These are phyloP conservation scores for Backusella luteola DNA, from an alignment of 192 early-diverging fungal genomes.

Conservation along the genomic window DNA sequence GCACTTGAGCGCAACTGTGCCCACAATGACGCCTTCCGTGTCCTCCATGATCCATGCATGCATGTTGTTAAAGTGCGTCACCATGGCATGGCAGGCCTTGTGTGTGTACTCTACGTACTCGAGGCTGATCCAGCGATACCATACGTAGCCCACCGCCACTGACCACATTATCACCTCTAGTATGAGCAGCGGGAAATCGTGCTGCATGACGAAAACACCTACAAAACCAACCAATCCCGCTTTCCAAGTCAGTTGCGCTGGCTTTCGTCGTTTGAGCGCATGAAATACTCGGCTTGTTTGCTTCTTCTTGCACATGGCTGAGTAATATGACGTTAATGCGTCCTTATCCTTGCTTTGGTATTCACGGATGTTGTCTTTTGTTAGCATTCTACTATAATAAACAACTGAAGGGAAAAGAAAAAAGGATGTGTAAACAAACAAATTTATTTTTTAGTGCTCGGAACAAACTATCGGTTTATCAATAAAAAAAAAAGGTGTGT, in stretches of 20 bases:
- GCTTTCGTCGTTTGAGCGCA: neutral
- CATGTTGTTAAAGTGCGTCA: neutral
- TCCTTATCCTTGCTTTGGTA: conserved; percentile 5
- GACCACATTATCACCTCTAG: conserved; percentile 1
- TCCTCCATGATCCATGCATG: conserved; percentile 16
- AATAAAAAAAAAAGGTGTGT: neutral
- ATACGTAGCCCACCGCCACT: neutral
- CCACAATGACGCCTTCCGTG: neutral
- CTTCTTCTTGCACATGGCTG: neutral
- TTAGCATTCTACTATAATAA: neutral
- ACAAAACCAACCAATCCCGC: conserved; percentile 5
- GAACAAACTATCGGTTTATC: neutral
- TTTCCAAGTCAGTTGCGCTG: neutral
- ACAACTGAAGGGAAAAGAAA: neutral
- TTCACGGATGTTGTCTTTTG: conserved; percentile 7
- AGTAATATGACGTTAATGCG: neutral
- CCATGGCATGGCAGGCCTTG: neutral
- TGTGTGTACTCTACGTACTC: neutral
- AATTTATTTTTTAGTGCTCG: neutral
- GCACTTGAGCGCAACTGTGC: neutral
- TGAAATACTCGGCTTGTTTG: neutral
- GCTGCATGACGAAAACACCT: neutral
- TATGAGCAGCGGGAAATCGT: neutral
- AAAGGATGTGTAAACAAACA: neutral
- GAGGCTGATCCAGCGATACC: conserved; percentile 13